Evolutionary conservation across 2,329 filamentous ascomycete genomes (phyloP).

Genomic region (Hyphodiscus sp.): DNA sequence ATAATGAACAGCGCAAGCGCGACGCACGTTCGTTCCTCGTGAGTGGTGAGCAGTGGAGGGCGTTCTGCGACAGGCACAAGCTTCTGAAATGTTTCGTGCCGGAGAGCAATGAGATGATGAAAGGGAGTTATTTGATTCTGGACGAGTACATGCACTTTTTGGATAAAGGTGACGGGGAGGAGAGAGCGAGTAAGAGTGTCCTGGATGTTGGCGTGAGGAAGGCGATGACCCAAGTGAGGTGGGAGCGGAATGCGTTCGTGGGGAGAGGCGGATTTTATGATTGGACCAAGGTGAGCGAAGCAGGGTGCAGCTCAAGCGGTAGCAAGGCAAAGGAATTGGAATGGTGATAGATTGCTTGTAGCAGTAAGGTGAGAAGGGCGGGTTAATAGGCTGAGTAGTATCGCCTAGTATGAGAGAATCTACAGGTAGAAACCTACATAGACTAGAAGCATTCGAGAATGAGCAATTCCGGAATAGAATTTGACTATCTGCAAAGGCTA

Average conservation of each 20-base stretch:
- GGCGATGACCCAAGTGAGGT: conserved; percentile 5
- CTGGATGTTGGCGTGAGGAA: conserved; percentile 10
- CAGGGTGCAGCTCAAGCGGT: neutral
- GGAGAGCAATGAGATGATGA: conserved; percentile 45
- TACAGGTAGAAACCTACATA: too few relatives aligned
- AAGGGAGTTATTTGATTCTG: conserved; percentile 38
- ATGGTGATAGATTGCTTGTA: neutral
- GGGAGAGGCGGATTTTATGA: conserved; percentile 12
- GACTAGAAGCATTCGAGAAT: too few relatives aligned
- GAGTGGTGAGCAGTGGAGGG: conserved; percentile 38
- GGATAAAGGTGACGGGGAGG: conserved; percentile 10
- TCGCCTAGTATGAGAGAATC: too few relatives aligned
- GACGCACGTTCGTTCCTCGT: conserved; percentile 40
- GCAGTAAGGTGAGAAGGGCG: too few relatives aligned
- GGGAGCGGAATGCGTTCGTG: conserved; percentile 4
- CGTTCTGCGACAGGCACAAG: conserved; percentile 40
- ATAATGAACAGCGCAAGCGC: conserved; percentile 32
- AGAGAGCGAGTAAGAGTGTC: conserved; percentile 3
- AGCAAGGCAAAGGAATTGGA: neutral
- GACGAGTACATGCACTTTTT: conserved; percentile 17
- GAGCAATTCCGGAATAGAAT: too few relatives aligned
- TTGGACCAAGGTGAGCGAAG: conserved; percentile 7
- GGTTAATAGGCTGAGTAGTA: too few relatives aligned
- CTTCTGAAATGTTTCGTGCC: conserved; percentile 38
- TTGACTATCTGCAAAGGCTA: too few relatives aligned